Percentiles rank a stretch among this genome's conserved stretches.
Evolutionary conservation across 306 rosid species (phyloP).

Genomic region (Cucurbita pepo): DNA sequence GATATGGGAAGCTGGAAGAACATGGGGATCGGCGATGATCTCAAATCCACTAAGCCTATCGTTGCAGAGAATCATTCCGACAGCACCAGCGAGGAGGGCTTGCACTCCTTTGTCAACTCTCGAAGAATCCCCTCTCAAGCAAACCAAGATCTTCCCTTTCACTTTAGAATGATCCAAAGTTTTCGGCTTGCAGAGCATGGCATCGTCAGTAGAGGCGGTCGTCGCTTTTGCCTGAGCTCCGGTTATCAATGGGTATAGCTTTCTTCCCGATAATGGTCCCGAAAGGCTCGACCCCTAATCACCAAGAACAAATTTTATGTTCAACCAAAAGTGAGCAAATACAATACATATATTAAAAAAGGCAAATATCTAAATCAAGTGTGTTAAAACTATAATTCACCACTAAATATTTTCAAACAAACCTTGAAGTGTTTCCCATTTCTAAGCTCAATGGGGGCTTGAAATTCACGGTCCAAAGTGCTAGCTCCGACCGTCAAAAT

Average conservation of each 20-base stretch:
- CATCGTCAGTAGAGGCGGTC: constrained; percentile 7
- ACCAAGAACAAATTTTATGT: too few species aligned
- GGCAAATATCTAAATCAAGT: too few species aligned
- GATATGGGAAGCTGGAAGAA: too few species aligned
- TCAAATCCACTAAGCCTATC: constrained; percentile 13
- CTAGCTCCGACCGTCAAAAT: too few species aligned
- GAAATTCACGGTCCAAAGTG: too few species aligned
- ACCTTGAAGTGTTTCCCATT: too few species aligned
- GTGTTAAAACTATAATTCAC: too few species aligned
- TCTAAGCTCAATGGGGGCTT: too few species aligned
- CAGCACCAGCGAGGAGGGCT: constrained; percentile 49
- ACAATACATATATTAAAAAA: too few species aligned
- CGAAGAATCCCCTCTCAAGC: constrained; percentile 24
- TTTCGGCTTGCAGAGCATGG: constrained; percentile 22
- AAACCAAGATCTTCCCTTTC: constrained; percentile 45
- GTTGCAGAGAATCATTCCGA: constrained; percentile 67
- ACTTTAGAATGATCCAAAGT: constrained; percentile 39
- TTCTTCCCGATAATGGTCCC: constrained; percentile 12
- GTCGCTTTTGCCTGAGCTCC: constrained; percentile 23
- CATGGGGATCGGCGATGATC: neutral
- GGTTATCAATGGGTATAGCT: constrained; percentile 37
- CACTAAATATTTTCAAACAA: too few species aligned
- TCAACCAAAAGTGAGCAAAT: too few species aligned
- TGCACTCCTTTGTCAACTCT: constrained; percentile 39
- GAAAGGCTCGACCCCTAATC: constrained; percentile 47